Base-by-base conservation (phyloP, 2,329 filamentous ascomycete species). In the Endocalyx cinctus region DNA sequence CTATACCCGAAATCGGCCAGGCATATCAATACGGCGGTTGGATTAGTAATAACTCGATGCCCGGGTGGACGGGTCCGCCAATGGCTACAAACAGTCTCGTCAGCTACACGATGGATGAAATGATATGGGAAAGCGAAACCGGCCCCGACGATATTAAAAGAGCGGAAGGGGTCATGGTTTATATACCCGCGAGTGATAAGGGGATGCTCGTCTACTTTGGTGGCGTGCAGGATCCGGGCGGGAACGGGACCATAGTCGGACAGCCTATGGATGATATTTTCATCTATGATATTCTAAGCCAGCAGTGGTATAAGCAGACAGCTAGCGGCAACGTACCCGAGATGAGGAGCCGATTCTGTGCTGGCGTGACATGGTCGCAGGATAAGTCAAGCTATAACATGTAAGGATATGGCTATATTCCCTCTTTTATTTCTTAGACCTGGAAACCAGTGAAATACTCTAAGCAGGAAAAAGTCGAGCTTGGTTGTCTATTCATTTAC, bases 381-480 rank as follows among this genome's bases (percentile, higher is more conserved):
- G 78, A 82, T 44, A 62, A 68, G 34, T 77, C 75, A 11, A 79
- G 74, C 6, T 81, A 80, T 47, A 82, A 82, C 43, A 75, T 82
- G 72, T 80, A 47, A 54, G 72, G 57, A 6, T 15, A 23, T 12
- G 14, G 10, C 23, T 20, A 10, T 6, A 22, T 10, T 14, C 23
- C 5, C 25, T 27, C 12, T 5, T 15, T 27, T 19, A 27, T 15
- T 13, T n/a, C n/a, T n/a, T n/a, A n/a, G n/a, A n/a, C n/a, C n/a
- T n/a, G n/a, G n/a, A n/a, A n/a, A n/a, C n/a, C n/a, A n/a, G n/a
- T n/a, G n/a, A n/a, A n/a, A n/a, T n/a, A n/a, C n/a, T n/a, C n/a
- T n/a, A n/a, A n/a, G n/a, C n/a, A n/a, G n/a, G n/a, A n/a, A n/a
- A n/a, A n/a, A n/a, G n/a, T n/a, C n/a, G n/a, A n/a, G n/a, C n/a